A percentile compares a stretch with the other conserved stretches of the same genome.
phyloP scores from a whole-genome alignment of 2,329 filamentous ascomycete genomes.

The Alternaria incomplexa region DNA sequence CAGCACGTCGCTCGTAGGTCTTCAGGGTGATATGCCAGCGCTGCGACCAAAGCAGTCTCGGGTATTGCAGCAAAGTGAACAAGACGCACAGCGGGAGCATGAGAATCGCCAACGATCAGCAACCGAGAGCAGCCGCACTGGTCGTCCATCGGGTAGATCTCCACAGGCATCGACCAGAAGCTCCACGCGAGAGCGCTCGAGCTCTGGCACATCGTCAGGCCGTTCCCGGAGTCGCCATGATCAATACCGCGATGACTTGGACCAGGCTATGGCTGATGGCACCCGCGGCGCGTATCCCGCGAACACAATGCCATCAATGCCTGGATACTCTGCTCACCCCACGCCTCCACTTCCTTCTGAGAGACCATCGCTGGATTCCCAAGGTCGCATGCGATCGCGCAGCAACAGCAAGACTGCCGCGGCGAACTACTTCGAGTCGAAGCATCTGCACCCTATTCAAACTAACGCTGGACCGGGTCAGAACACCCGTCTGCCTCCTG shows the following conservation, averaged over 20 bases:
- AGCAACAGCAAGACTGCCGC: constrained; percentile 46
- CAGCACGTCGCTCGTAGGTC: constrained; percentile 41
- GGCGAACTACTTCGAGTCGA: constrained; percentile 45
- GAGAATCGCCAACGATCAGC: constrained; percentile 39
- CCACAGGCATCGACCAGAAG: constrained; percentile 50
- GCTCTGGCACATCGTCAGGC: constrained; percentile 59
- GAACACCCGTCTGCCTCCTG: constrained; percentile 32
- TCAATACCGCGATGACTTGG: constrained; percentile 59
- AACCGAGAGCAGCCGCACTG: constrained; percentile 43
- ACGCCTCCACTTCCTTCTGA: constrained; percentile 38
- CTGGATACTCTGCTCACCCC: constrained; percentile 40
- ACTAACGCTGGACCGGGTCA: constrained; percentile 32
- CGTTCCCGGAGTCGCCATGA: constrained; percentile 61
- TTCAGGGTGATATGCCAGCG: constrained; percentile 31
- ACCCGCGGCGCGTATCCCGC: constrained; percentile 41
- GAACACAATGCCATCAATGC: constrained; percentile 41
- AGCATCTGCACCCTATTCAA: constrained; percentile 47
- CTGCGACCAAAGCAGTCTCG: constrained; percentile 41
- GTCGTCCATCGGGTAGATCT: constrained; percentile 39
- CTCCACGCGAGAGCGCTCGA: constrained; percentile 59
- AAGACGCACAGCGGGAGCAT: constrained; percentile 43
- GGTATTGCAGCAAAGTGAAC: constrained; percentile 41
- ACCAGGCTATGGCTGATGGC: constrained; percentile 57
- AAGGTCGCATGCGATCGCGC: constrained; percentile 38
- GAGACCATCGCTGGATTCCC: constrained; percentile 34